Evolutionary conservation across 2,329 filamentous ascomycete genomes (phyloP), one percentile per base, ranked within the genome.

Genomic region (Cytospora piceae): DNA sequence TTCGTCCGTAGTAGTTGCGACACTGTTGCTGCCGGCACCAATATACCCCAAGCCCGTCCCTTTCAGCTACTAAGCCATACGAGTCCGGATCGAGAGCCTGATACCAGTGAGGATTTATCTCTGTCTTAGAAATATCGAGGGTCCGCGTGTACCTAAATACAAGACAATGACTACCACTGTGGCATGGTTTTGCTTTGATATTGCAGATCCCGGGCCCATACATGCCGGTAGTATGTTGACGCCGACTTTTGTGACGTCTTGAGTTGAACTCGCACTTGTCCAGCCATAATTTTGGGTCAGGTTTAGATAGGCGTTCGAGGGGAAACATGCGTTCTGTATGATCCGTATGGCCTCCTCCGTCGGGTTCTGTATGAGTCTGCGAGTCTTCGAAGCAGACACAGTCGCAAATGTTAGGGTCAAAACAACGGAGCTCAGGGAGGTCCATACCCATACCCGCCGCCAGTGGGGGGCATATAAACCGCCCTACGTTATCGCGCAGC

Each of bases 391-490:
- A 27, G 22, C 4, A 20, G 1, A 63, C 27, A 39, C 53, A 57
- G 37, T 52, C 39, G 42, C 61, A 63, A 7, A 31, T 39, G 17
- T 63, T 63, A 15, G 37, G 39, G 29, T 52, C 61, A 20, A 58
- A 57, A n/a, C 61, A 63, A 34, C 61, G 39, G 27, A 63, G 42
- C 53, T 63, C 61, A 31, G 61, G 52, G 20, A 49, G 8, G n/a
- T 49, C 46, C 39, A 63, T 24, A n/a, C 34, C 58, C 17, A n/a
- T 3, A 22, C 34, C 29, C 4, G 20, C 20, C 32, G 52, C 42
- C 4, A 34, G 20, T 14, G 17, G 51, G 24, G 37, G 34, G 37
- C n/a, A 49, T 20, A 63, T 20, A 24, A 63, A 63, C 17, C 61
- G 61, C 34, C 61, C 61, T 22, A 14, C 8, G 4, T 27, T 37